Percentiles rank a stretch among this genome's conserved stretches.
These are phyloP conservation scores for Xylaria telfairii DNA, from an alignment of 495 filamentous ascomycete species.

Conservation along the genomic window DNA sequence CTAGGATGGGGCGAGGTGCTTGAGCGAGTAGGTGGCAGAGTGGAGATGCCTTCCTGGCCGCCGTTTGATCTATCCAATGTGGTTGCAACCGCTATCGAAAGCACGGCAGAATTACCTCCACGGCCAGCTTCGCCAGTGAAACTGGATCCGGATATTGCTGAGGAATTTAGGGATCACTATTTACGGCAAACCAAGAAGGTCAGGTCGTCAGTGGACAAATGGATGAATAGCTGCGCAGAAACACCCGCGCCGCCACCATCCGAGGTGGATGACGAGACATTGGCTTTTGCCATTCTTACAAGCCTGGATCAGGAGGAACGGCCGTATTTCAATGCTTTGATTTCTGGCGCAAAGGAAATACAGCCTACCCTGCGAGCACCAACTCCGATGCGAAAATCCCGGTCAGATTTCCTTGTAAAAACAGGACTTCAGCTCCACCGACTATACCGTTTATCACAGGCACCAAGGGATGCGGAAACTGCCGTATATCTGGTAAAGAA, in stretches of 20 bases:
- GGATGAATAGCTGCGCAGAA: constrained; percentile 80
- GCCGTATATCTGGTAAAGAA: constrained; percentile 90
- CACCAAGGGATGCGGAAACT: constrained; percentile 82
- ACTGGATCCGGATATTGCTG: constrained; percentile 88
- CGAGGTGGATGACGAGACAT: constrained; percentile 89
- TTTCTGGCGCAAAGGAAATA: constrained; percentile 69
- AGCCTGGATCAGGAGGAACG: constrained; percentile 78
- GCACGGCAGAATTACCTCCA: constrained; percentile 48
- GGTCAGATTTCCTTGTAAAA: constrained; percentile 71
- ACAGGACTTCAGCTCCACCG: constrained; percentile 80
- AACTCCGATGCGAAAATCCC: constrained; percentile 61
- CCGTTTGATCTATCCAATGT: constrained; percentile 77
- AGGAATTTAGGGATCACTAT: constrained; percentile 88
- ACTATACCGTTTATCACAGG: constrained; percentile 73
- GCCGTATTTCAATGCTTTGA: constrained; percentile 76
- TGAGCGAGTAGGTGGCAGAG: constrained; percentile 86
- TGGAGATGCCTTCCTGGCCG: constrained; percentile 85
- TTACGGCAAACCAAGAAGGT: constrained; percentile 87
- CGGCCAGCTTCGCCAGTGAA: constrained; percentile 72
- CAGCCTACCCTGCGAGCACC: constrained; percentile 61
- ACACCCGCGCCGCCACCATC: constrained; percentile 73
- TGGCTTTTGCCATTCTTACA: constrained; percentile 91
- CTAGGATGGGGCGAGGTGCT: constrained; percentile 98
- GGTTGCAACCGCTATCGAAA: constrained; percentile 58
- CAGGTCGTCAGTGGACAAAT: constrained; percentile 79